Evolutionary conservation across 768 basidiomycete genomes (phyloP).

Genomic region (Auricularia sp.): DNA sequence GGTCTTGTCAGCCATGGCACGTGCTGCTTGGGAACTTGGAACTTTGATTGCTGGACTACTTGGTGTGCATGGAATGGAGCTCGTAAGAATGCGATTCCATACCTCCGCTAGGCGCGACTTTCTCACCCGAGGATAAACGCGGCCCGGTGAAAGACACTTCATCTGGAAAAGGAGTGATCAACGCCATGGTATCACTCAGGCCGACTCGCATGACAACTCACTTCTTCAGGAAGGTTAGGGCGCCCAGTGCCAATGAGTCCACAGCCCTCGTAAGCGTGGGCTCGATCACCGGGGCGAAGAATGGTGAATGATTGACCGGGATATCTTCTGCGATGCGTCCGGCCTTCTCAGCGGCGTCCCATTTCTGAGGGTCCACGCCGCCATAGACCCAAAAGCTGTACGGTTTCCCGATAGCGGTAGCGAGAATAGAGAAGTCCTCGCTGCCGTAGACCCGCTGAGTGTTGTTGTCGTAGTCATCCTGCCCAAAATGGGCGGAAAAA

Average conservation of each 20-base stretch:
- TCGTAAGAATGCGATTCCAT: too few species aligned
- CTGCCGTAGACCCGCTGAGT: background rate
- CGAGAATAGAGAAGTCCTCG: constrained; percentile 2
- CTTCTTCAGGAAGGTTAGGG: background rate
- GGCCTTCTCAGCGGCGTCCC: background rate
- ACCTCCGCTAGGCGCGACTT: too few species aligned
- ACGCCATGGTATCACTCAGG: too few species aligned
- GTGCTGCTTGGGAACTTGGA: too few species aligned
- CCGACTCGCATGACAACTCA: background rate
- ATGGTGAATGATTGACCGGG: background rate
- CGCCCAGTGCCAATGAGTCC: background rate
- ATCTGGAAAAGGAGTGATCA: too few species aligned
- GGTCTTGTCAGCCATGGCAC: too few species aligned
- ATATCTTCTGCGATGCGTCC: background rate
- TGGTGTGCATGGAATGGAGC: too few species aligned
- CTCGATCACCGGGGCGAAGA: constrained; percentile 1
- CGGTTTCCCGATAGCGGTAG: background rate
- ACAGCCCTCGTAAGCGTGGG: background rate
- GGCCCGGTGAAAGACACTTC: too few species aligned
- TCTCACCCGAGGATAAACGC: too few species aligned
- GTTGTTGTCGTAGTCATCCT: background rate
- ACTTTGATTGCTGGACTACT: too few species aligned
- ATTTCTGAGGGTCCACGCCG: background rate
- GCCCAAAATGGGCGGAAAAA: background rate
- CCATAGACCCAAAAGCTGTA: background rate